Percentiles rank a stretch among this genome's conserved stretches.
These are phyloP conservation scores for Globisporangium perplexum DNA, from an alignment of 352 stramenopile species.

Conservation along the genomic window DNA sequence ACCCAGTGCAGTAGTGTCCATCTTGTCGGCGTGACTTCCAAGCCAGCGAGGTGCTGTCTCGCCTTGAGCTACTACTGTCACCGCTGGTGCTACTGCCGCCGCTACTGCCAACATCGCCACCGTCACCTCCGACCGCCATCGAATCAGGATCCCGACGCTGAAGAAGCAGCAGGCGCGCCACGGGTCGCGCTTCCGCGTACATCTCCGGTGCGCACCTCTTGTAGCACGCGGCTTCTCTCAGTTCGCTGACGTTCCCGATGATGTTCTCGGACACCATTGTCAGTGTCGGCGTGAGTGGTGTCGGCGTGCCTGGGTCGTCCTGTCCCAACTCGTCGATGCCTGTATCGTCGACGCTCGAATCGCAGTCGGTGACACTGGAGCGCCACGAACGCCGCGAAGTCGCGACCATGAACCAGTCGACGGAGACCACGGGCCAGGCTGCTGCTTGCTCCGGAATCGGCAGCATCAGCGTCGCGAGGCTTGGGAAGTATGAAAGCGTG, in stretches of 20 bases:
- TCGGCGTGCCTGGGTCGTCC: not conserved
- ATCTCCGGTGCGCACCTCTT: constrained; percentile 39
- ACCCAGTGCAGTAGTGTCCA: constrained; percentile 52
- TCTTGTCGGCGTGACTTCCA: not conserved
- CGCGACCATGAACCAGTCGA: constrained; percentile 40
- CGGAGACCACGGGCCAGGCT: constrained; percentile 19
- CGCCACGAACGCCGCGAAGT: not conserved
- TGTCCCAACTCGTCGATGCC: too few relatives aligned
- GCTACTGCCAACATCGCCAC: too few relatives aligned
- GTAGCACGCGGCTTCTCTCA: constrained; percentile 55
- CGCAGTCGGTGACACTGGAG: not conserved
- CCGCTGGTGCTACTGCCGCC: too few relatives aligned
- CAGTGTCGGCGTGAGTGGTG: not conserved
- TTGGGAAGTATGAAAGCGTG: constrained; percentile 47
- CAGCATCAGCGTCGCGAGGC: constrained; percentile 37
- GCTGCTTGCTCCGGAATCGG: constrained; percentile 18
- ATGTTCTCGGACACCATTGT: constrained; percentile 29
- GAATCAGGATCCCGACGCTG: constrained; percentile 2
- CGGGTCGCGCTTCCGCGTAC: constrained; percentile 44
- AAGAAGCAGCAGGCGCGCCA: constrained; percentile 56
- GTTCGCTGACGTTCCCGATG: constrained; percentile 35
- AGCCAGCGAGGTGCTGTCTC: not conserved
- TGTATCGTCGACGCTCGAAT: not conserved
- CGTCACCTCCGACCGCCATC: too few relatives aligned
- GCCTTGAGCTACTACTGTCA: too few relatives aligned